These are phyloP conservation scores for Fonsecaea nubica DNA, from an alignment of 2,329 filamentous ascomycete species.

Conservation along the genomic window DNA sequence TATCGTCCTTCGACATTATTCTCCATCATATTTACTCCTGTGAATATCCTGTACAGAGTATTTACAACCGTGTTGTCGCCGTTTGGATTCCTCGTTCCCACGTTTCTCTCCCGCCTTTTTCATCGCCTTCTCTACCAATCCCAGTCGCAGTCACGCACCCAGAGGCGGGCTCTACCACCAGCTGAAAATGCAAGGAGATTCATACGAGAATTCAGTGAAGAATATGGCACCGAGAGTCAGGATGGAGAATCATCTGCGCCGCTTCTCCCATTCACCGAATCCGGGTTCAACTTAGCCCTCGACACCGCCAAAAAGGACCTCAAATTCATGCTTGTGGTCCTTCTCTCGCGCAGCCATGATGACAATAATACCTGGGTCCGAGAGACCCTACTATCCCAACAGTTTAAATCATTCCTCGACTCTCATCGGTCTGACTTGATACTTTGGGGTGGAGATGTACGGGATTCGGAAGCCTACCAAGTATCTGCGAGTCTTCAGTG, in stretches of 20 bases:
- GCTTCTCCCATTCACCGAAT: constrained; percentile 77
- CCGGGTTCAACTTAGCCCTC: constrained; percentile 88
- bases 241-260: constrained; percentile 10
- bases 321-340: constrained; percentile 86
- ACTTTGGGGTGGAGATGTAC: constrained; percentile 90
- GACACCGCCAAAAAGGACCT: constrained; percentile 89
- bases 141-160: constrained; percentile 43
- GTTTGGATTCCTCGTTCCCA: constrained; percentile 76
- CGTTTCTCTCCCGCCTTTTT: constrained; percentile 64
- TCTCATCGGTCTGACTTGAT: constrained; percentile 79
- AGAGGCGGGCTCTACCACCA: constrained; percentile 78
- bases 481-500: constrained; percentile 85
- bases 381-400: constrained; percentile 78
- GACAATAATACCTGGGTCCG: constrained; percentile 82
- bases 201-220: constrained; percentile 91
- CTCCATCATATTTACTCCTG: constrained; percentile 78
- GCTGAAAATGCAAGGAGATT: constrained; percentile 88
- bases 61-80: constrained; percentile 75
- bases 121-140: constrained; percentile 77
- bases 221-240: constrained; percentile 67
- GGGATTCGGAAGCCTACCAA: constrained; percentile 93
- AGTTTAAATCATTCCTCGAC: constrained; percentile 76
- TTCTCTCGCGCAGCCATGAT: constrained; percentile 92
- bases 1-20: constrained; percentile 77
- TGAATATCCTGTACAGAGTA: constrained; percentile 77